Evolutionary conservation across 2,329 filamentous ascomycete genomes (phyloP), one percentile per base, ranked within the genome.

Genomic region (Septoria petroselini): DNA sequence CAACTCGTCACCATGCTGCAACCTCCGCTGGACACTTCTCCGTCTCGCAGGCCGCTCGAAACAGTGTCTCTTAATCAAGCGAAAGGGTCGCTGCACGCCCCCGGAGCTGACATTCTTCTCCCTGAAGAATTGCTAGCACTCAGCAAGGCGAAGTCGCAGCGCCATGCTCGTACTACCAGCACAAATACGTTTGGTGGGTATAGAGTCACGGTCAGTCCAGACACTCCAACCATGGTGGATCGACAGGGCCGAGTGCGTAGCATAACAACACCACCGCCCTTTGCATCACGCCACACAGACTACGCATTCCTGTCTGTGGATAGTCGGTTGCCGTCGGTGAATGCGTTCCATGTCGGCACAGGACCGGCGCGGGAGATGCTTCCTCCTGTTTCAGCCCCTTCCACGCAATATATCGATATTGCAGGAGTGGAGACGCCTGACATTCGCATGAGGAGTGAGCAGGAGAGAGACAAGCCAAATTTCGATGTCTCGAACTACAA

Each of bases 111-210:
- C 2, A 61, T 56, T 27, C 43, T 67, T 11, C 54, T 67, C n/a
- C 65, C 65, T 6, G 64, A 67, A 48, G 65, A 67, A 48, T 48
- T 64, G 5, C 58, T 61, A 17, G 63, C 61, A 17, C 60, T 57
- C 48, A 54, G 41, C 1, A 33, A 53, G 23, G 58, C 48, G 54
- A 42, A 51, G 39, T 62, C 60, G 4, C 54, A 55, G 8, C 54
- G 57, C 7, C 58, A 59, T 7, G 25, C 55, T 5, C 52, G 58
- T 9, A 12, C 54, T 6, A 38, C 40, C 7, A 61, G 57, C 21
- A 14, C 54, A 7, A 53, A 50, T 3, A 48, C 47, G 14, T 48
- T 59, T n/a, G 42, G 38, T 14, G 40, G 12, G 6, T n/a, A n/a
- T n/a, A n/a, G n/a, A n/a, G n/a, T n/a, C 40, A 48, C 27, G 41